Evolutionary conservation across 2,329 filamentous ascomycete species (phyloP).

Genomic region (Cladosporium oxysporum): DNA sequence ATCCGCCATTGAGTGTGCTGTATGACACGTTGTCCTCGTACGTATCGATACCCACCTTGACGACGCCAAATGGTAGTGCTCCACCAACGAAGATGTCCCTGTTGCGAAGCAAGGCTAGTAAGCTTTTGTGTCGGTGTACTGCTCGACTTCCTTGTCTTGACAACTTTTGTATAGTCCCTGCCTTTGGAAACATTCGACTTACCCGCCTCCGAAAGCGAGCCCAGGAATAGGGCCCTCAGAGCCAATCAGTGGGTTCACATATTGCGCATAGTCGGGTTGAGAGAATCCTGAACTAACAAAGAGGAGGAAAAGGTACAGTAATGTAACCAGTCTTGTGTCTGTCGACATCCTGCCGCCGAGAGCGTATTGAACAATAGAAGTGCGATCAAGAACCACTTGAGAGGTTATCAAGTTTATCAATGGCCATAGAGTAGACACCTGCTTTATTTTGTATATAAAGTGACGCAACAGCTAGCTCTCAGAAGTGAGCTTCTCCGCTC

Average conservation of each 20-base stretch:
- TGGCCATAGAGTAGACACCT: background rate
- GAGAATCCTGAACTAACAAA: background rate
- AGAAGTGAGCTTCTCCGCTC: constrained; percentile 4
- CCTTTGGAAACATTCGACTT: background rate
- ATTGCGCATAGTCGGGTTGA: constrained; percentile 41
- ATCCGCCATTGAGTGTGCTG: constrained; percentile 46
- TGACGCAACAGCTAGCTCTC: background rate
- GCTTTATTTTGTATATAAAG: background rate
- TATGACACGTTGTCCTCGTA: constrained; percentile 35
- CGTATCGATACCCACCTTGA: constrained; percentile 48
- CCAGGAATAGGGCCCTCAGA: constrained; percentile 50
- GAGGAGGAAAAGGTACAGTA: background rate
- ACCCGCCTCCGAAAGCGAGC: constrained; percentile 45
- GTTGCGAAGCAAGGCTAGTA: background rate
- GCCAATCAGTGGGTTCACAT: constrained; percentile 55
- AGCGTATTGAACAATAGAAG: background rate
- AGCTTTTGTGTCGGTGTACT: background rate
- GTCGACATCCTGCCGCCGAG: background rate
- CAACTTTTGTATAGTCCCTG: background rate
- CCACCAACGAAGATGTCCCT: constrained; percentile 46
- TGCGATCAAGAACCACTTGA: background rate
- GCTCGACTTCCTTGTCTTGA: background rate
- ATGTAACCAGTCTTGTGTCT: background rate
- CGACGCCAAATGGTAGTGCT: constrained; percentile 45
- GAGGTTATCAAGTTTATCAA: background rate